Percentiles rank a stretch among this genome's conserved stretches.
These are phyloP conservation scores for Phalaenopsis equestris DNA, from an alignment of 106 monocot species.

Conservation along the genomic window DNA sequence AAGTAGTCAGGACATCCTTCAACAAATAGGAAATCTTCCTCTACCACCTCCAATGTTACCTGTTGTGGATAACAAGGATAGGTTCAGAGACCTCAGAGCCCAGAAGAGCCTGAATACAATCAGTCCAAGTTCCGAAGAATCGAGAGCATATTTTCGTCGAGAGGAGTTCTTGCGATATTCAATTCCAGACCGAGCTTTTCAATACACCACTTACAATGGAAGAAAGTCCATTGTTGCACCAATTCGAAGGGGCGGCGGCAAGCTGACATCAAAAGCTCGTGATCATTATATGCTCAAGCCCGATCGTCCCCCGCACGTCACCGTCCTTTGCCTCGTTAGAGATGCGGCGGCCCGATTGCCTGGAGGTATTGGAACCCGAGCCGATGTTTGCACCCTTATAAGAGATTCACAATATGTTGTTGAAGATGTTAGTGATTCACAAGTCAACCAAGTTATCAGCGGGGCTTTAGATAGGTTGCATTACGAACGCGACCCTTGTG, in stretches of 20 bases:
- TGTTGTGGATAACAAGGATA: slow-evolving; percentile 70
- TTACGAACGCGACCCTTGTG: slow-evolving; percentile 97
- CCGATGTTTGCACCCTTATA: slow-evolving; percentile 88
- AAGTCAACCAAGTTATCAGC: slow-evolving; percentile 89
- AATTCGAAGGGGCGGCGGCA: slow-evolving; percentile 87
- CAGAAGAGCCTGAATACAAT: slow-evolving; percentile 93
- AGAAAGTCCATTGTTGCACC: slow-evolving; percentile 90
- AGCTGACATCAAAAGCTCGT: slow-evolving; percentile 91
- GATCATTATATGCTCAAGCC: slow-evolving; percentile 95
- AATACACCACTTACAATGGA: slow-evolving; percentile 83
- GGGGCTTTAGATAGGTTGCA: slow-evolving; percentile 95
- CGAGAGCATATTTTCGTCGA: slow-evolving; percentile 63
- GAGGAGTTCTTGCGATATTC: slow-evolving; percentile 82
- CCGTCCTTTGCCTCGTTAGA: slow-evolving; percentile 87
- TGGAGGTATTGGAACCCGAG: slow-evolving; percentile 89
- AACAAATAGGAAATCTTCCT: slow-evolving; percentile 88
- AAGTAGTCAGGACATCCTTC: slow-evolving; percentile 82
- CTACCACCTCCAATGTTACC: slow-evolving; percentile 52
- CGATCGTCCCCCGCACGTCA: slow-evolving; percentile 89
- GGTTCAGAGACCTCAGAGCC: slow-evolving; percentile 86
- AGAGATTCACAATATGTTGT: slow-evolving; percentile 90
- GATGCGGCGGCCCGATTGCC: slow-evolving; percentile 94
- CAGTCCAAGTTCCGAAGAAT: slow-evolving; percentile 72
- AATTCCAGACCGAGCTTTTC: slow-evolving; percentile 86
- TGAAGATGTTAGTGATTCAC: slow-evolving; percentile 70